Evolutionary conservation across 306 rosid genomes (phyloP).

Genomic region (Quercus aquifolioides): DNA sequence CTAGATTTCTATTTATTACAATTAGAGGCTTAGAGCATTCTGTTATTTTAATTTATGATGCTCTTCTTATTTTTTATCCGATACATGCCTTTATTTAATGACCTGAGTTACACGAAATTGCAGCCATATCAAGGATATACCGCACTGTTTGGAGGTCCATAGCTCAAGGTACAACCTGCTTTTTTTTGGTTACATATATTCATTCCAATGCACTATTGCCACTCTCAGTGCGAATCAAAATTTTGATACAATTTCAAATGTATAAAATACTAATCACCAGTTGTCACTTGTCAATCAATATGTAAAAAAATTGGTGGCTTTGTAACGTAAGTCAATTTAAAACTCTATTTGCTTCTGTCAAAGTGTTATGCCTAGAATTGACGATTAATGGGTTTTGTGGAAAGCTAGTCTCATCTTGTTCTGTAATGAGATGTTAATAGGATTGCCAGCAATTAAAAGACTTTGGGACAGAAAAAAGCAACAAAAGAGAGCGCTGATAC

Average conservation of each 20-base stretch:
- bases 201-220: too few relatives aligned
- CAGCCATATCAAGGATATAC: constrained; percentile 5
- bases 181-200: neutral
- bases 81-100: neutral
- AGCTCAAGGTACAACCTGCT: constrained; percentile 7
- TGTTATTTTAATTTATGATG: too few relatives aligned
- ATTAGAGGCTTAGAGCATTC: too few relatives aligned
- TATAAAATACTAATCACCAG: neutral
- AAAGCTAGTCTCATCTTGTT: neutral
- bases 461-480: neutral
- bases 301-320: neutral
- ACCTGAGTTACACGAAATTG: neutral
- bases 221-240: neutral
- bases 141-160: constrained; percentile 6
- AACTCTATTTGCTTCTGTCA: neutral
- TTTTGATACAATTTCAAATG: neutral
- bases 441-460: neutral
- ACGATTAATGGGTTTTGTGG: neutral
- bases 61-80: too few relatives aligned
- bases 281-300: neutral
- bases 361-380: neutral
- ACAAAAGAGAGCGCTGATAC: neutral
- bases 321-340: neutral
- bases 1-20: too few relatives aligned
- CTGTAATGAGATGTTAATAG: neutral